Conservation (phyloP, 2,329 filamentous ascomycete genomes). For the Aspergillus unguis region DNA sequence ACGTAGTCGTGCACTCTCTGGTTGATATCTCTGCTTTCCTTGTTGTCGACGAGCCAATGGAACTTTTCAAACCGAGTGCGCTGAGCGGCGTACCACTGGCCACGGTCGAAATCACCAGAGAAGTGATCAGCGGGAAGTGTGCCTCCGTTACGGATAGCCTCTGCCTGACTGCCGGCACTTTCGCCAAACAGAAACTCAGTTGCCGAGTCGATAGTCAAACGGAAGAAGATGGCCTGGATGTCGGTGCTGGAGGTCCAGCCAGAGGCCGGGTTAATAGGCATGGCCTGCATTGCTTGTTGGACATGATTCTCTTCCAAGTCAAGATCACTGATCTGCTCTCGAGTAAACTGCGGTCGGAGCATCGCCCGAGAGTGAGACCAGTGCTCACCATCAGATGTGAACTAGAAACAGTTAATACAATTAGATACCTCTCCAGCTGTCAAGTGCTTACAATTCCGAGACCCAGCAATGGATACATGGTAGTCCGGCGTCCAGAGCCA, state of each 20-base stretch:
- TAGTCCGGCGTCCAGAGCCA: conserved; percentile 68
- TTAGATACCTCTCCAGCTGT: background rate
- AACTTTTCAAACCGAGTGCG: conserved; percentile 22
- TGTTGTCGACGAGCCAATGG: conserved; percentile 22
- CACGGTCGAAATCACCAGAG: conserved; percentile 34
- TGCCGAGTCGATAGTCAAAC: conserved; percentile 78
- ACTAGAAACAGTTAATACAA: conserved; percentile 18
- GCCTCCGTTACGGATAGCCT: conserved; percentile 26
- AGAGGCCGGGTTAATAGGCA: conserved; percentile 55
- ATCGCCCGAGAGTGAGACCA: conserved; percentile 81
- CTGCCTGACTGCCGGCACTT: conserved; percentile 59
- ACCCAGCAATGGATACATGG: conserved; percentile 39
- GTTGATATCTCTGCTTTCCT: conserved; percentile 14
- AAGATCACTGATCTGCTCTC: conserved; percentile 77
- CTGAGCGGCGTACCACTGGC: conserved; percentile 29
- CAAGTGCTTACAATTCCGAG: conserved; percentile 44
- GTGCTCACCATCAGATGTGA: conserved; percentile 68
- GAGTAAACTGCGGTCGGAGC: conserved; percentile 81
- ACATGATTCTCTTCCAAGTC: conserved; percentile 78
- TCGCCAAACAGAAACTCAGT: conserved; percentile 83
- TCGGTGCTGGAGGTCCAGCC: conserved; percentile 56
- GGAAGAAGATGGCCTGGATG: conserved; percentile 74
- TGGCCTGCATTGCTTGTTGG: conserved; percentile 65
- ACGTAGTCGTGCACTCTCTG: conserved; percentile 20
- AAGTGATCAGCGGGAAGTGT: conserved; percentile 43